Conservation (phyloP, 306 rosid genomes). For the Lotus japonicus region DNA sequence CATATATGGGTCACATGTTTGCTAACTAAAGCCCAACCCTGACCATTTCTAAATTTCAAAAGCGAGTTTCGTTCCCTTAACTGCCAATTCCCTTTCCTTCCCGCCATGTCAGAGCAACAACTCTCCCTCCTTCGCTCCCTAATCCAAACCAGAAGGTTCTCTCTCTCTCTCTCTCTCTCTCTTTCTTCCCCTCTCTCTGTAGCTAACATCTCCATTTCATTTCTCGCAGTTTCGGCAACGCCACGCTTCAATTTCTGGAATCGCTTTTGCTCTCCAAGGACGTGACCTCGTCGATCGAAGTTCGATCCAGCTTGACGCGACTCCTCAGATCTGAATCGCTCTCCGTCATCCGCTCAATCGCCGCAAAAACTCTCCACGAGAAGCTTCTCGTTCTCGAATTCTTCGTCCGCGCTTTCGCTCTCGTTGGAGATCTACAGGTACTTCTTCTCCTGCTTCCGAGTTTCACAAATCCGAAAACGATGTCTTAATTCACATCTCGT, state of each 20-base stretch:
- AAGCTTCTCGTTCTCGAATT: constrained; percentile 70
- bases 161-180: background rate
- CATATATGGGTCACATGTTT: too few species aligned
- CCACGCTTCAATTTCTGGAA: constrained; percentile 46
- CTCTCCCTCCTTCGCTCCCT: constrained; percentile 41
- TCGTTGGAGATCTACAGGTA: constrained; percentile 68
- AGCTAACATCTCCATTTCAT: background rate
- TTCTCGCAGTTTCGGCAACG: constrained; percentile 39
- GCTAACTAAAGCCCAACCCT: background rate
- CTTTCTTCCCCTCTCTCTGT: background rate
- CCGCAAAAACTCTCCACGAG: constrained; percentile 40
- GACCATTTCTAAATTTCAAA: background rate
- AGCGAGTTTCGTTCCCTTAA: background rate
- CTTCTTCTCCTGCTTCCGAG: constrained; percentile 15
- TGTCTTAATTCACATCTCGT: background rate
- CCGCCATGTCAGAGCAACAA: constrained; percentile 46
- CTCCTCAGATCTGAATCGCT: constrained; percentile 51
- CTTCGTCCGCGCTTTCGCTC: constrained; percentile 62
- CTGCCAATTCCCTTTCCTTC: constrained; percentile 25
- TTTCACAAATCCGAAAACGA: background rate
- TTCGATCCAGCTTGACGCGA: constrained; percentile 39
- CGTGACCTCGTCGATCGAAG: constrained; percentile 41
- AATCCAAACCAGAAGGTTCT: constrained; percentile 46
- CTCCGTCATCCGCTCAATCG: constrained; percentile 35
- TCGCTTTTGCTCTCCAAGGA: constrained; percentile 49